Evolutionary conservation across 805 yeast species (phyloP).

Genomic region (Ogataea trehaloabstinens): DNA sequence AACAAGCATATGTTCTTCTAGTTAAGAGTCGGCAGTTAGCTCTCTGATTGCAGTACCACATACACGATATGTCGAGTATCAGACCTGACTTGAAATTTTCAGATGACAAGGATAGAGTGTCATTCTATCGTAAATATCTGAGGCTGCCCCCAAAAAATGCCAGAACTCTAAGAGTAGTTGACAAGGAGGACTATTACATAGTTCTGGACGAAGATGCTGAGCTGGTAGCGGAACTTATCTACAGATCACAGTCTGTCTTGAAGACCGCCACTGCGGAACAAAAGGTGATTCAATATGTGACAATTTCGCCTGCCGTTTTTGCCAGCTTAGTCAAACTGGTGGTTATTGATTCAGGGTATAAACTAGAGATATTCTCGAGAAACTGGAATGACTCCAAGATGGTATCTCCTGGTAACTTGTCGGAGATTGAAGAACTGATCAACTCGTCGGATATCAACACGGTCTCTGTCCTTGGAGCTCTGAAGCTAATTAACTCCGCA

Average conservation of each 20-base stretch:
- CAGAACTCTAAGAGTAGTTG: slow-evolving; percentile 67
- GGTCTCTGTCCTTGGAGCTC: slow-evolving; percentile 50
- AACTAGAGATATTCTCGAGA: slow-evolving; percentile 76
- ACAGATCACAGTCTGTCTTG: slow-evolving; percentile 78
- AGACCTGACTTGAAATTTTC: slow-evolving; percentile 59
- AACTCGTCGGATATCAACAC: slow-evolving; percentile 37
- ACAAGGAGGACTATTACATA: slow-evolving; percentile 78
- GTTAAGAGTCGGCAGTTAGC: too few relatives aligned
- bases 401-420: slow-evolving; percentile 92
- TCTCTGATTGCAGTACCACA: too few relatives aligned
- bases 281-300: slow-evolving; percentile 53
- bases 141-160: slow-evolving; percentile 48
- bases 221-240: slow-evolving; percentile 78
- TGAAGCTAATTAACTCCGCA: slow-evolving; percentile 39
- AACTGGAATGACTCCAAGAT: slow-evolving; percentile 54
- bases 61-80: slow-evolving; percentile 27
- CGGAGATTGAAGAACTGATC: slow-evolving; percentile 70
- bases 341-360: slow-evolving; percentile 67
- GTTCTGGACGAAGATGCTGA: slow-evolving; percentile 74
- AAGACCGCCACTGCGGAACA: slow-evolving; percentile 47
- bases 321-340: slow-evolving; percentile 61
- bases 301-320: slow-evolving; percentile 75
- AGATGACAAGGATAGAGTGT: slow-evolving; percentile 47
- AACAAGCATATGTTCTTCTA: too few relatives aligned
- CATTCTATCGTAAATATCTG: slow-evolving; percentile 47